Base-by-base conservation (phyloP, 352 stramenopile species). In the Phytophthora palmivora region DNA sequence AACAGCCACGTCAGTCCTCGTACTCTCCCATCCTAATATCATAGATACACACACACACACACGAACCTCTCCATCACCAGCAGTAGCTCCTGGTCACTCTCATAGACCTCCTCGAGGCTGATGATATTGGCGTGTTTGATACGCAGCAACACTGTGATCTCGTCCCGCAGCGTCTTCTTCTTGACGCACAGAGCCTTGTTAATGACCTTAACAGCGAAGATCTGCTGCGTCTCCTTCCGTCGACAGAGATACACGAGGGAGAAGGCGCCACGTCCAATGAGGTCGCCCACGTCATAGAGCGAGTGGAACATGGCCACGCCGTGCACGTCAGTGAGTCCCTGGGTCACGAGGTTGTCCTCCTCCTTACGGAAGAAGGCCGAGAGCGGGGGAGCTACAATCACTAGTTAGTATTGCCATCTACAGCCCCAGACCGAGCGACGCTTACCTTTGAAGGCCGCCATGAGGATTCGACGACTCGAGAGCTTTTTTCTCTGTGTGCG, bases 61-160 rank as follows among this genome's bases (percentile, higher is more conserved):
- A 43, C 74, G 12, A 43, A 93, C 82, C 86, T 77, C 54, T 95
- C 87, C 87, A 95, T 95, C 64, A 95, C 85, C 10, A 95, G 82
- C 69, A 94, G 74, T 46, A 95, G 74, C 58, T 95, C 87, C 54
- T 87, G 87, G 68, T 95, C 87, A 58, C 85, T 94, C 67, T 94
- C 87, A 58, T 92, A 94, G 8, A 95, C 80, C 41, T 93, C 87
- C 36, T 93, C 82, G 28, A 94, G 84, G 48, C 82, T 92, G 67
- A 95, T 95, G 54, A 93, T 94, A 70, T 95, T 94, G 42, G 84
- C 71, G 74, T 94, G 85, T 55, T 95, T 91, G 54, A 95, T 79
- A 26, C 85, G 85, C 55, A 93, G 73, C 48, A 96, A 70, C 55
- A 94, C 86, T 18, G 84, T 90, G 67, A 95, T 94, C 75, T 95